Evolutionary conservation across 345 rosid species (phyloP).

Genomic region (Aurinia saxatilis): DNA sequence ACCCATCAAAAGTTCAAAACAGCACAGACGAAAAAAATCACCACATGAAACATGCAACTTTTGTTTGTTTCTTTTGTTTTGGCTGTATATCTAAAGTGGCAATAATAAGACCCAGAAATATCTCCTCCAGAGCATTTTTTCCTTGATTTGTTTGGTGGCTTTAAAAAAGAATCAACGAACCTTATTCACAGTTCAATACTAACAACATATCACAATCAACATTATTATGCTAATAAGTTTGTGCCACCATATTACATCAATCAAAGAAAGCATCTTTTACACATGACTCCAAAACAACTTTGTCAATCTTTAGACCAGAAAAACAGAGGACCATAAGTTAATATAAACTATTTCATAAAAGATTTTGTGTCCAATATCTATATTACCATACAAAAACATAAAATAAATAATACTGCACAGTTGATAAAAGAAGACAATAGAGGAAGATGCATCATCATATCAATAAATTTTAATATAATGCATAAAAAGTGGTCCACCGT

Average conservation of each 20-base stretch:
- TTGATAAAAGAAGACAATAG: conserved; percentile 11
- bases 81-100: background rate
- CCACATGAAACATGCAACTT: background rate
- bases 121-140: conserved; percentile 1
- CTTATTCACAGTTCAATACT: conserved; percentile 13
- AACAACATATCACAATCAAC: conserved; percentile 15
- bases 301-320: conserved; percentile 5
- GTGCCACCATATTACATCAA: conserved; percentile 15
- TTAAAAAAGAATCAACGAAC: conserved; percentile 15
- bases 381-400: background rate
- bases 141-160: conserved; percentile 13
- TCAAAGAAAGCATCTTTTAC: conserved; percentile 11
- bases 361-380: background rate
- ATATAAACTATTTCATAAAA: background rate
- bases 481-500: conserved; percentile 19
- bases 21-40: background rate
- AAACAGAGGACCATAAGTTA: conserved; percentile 10
- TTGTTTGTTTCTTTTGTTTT: background rate
- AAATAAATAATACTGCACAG: background rate
- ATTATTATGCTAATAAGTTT: conserved; percentile 21
- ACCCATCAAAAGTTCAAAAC: background rate
- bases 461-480: background rate
- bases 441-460: conserved; percentile 14
- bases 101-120: conserved; percentile 8
- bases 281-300: conserved; percentile 18